Evolutionary conservation across 495 filamentous ascomycete genomes (phyloP).

Genomic region (Penicillium arizonense): DNA sequence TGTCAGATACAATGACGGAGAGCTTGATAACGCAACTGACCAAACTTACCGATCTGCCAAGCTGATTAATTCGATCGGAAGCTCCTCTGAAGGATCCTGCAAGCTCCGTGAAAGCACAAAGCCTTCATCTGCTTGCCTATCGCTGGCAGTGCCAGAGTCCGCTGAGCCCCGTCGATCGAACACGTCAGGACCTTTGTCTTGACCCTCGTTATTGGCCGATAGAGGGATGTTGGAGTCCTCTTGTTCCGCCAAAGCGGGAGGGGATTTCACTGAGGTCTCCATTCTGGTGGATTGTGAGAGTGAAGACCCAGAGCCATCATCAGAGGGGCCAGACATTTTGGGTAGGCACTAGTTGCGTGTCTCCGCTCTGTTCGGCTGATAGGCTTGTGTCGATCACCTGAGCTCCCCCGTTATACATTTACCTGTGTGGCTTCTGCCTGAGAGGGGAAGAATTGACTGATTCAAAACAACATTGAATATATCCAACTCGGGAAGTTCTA

Average conservation of each 20-base stretch:
- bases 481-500: not conserved
- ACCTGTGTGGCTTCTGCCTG: not conserved
- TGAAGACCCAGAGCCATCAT: conserved; percentile 29
- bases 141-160: conserved; percentile 51
- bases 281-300: conserved; percentile 53
- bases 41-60: conserved; percentile 73
- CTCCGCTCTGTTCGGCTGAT: conserved; percentile 31
- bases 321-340: conserved; percentile 30
- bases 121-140: conserved; percentile 45
- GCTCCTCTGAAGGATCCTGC: conserved; percentile 72
- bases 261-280: conserved; percentile 38
- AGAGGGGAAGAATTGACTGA: not conserved
- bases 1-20: not conserved
- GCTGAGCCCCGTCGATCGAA: conserved; percentile 50
- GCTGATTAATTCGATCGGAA: conserved; percentile 89
- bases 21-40: not conserved
- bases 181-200: conserved; percentile 39
- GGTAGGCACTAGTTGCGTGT: conserved; percentile 23
- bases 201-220: conserved; percentile 26
- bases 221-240: conserved; percentile 28
- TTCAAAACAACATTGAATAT: too few relatives aligned
- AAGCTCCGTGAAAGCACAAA: conserved; percentile 45
- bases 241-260: conserved; percentile 43
- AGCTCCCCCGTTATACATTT: conserved; percentile 6
- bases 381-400: conserved; percentile 30